Percentiles rank a stretch among this genome's conserved stretches.
These are phyloP conservation scores for Lablab purpureus DNA, from an alignment of 306 rosid species.

Conservation along the genomic window DNA sequence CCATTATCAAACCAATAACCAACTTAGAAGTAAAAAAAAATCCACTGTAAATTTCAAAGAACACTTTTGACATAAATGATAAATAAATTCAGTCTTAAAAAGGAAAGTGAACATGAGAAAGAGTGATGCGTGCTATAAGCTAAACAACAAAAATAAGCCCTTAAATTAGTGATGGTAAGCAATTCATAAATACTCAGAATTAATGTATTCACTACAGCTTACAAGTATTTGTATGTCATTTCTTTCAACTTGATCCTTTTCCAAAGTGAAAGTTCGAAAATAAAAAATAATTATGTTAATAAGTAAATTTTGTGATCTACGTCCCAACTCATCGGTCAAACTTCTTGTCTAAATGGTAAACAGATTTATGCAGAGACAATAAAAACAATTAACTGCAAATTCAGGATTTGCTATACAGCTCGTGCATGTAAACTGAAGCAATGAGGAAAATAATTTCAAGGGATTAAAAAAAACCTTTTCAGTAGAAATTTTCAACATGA, in stretches of 20 bases:
- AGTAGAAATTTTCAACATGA: background rate
- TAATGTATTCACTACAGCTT: background rate
- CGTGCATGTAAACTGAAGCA: background rate
- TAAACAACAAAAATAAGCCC: background rate
- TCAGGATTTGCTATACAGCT: background rate
- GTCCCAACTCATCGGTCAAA: slow-evolving; percentile 19
- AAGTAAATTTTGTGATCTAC: background rate
- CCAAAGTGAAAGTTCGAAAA: background rate
- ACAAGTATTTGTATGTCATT: background rate
- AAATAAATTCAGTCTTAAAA: slow-evolving; percentile 17
- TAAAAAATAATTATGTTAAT: background rate
- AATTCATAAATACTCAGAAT: slow-evolving; percentile 14
- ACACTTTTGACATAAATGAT: background rate
- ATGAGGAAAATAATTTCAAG: background rate
- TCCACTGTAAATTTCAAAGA: slow-evolving; percentile 25
- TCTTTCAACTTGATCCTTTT: background rate
- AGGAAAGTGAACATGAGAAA: background rate
- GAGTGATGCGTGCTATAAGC: background rate
- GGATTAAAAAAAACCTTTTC: background rate
- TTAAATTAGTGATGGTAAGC: background rate
- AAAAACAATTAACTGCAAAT: slow-evolving; percentile 5
- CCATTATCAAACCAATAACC: slow-evolving; percentile 39
- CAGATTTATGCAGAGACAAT: slow-evolving; percentile 12
- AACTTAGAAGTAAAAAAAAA: slow-evolving; percentile 37
- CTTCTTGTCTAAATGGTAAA: background rate